Evolutionary conservation across 2,329 filamentous ascomycete genomes (phyloP).

Genomic region (Orbilia blumenaviensis): DNA sequence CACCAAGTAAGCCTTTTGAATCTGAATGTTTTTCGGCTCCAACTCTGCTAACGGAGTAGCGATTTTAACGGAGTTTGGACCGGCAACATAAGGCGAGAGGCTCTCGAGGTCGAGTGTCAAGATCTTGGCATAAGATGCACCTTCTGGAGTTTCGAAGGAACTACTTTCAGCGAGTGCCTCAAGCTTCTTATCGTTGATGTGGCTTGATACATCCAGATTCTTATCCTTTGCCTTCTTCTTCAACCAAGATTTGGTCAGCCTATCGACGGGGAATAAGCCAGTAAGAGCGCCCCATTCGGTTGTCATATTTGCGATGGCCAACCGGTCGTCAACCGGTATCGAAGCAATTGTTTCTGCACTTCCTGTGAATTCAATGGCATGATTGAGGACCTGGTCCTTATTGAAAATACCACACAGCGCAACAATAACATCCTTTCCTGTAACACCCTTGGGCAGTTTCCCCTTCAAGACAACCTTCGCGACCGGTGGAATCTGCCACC

Average conservation of each 20-base stretch:
- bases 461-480: constrained; percentile 82
- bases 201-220: constrained; percentile 61
- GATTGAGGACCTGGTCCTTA: constrained; percentile 87
- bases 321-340: constrained; percentile 75
- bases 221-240: constrained; percentile 72
- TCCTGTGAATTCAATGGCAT: constrained; percentile 86
- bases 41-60: constrained; percentile 80
- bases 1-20: constrained; percentile 87
- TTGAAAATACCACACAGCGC: constrained; percentile 87
- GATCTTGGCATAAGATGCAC: constrained; percentile 82
- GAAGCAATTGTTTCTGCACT: constrained; percentile 78
- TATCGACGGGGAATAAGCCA: constrained; percentile 83
- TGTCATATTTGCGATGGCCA: constrained; percentile 82
- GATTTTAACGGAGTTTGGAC: constrained; percentile 90
- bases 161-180: constrained; percentile 63
- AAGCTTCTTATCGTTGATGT: constrained; percentile 68
- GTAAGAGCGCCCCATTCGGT: constrained; percentile 81
- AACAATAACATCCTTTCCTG: constrained; percentile 93
- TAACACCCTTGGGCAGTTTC: constrained; percentile 78
- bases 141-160: constrained; percentile 77
- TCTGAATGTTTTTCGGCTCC: constrained; percentile 75
- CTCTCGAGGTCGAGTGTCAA: constrained; percentile 84
- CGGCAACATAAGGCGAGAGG: constrained; percentile 82
- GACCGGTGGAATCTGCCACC: constrained; percentile 88
- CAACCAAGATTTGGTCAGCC: constrained; percentile 75